Base-by-base conservation (phyloP, 768 basidiomycete species). In the Xerocomellus dryophilus region DNA sequence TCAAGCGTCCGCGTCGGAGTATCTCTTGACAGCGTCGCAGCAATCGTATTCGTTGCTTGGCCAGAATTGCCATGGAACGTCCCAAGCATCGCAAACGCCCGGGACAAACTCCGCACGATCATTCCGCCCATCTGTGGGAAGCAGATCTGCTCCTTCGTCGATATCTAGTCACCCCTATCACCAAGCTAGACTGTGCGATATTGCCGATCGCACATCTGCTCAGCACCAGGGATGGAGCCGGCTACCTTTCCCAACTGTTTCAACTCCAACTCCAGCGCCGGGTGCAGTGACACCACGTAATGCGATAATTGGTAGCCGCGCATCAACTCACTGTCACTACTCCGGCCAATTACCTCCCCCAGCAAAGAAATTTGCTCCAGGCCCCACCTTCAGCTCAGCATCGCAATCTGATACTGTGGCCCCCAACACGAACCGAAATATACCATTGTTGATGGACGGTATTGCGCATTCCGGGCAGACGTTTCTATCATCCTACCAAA, bases 111-210 rank as follows among this genome's bases (percentile, higher is more conserved):
- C 47, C 15, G 10, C 51, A 2, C 63, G 35, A 50, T 53, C 55
- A 32, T 41, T 48, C 29, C 18, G 34, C 40, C 50, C 32, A 32
- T 43, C 54, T 43, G 29, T 34, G 29, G 56, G 43, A 53, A 55
- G 43, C 35, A 35, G 48, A 50, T 51, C 42, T 41, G 20, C 42
- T 18, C 11, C 47, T 8, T 25, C 43, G 41, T 45, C 57, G 12
- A 17, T 42, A 47, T 56, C 53, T 34, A 41, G 48, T 32, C 55
- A 67, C 14, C 55, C 55, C 17, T 57, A 62, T 63, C 47, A 42
- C 7, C 57, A 50, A 34, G 48, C 58, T 40, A 66, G 50, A 60
- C 47, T 52, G 43, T 35, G 51, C 43, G 49, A 51, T 32, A 7
- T 11, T 45, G 21, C 57, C 35, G 50, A 63, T 67, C 65, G 47